Evolutionary conservation across 192 early-diverging fungal genomes (phyloP).

Genomic region (Bifiguratus adelaidae): DNA sequence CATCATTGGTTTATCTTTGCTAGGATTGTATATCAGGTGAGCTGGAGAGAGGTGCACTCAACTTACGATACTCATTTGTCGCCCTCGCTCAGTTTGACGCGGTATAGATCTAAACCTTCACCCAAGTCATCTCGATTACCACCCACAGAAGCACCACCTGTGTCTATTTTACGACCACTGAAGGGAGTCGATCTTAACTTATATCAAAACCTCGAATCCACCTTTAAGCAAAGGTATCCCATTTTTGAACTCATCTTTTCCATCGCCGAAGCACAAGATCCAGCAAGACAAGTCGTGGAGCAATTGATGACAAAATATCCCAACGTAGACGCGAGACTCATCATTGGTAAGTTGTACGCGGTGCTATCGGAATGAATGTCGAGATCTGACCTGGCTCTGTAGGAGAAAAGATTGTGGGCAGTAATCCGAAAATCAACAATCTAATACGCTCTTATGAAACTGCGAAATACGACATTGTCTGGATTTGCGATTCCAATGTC

Average conservation of each 20-base stretch:
- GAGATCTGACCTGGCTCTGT: background rate
- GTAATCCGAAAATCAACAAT: slow-evolving; percentile 97
- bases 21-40: too few relatives aligned
- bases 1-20: too few relatives aligned
- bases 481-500: slow-evolving; percentile 94
- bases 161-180: slow-evolving; percentile 88
- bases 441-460: slow-evolving; percentile 71
- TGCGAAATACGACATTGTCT: slow-evolving; percentile 79
- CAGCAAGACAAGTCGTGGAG: slow-evolving; percentile 63
- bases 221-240: slow-evolving; percentile 85
- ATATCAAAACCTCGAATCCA: slow-evolving; percentile 69
- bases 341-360: slow-evolving; percentile 50
- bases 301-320: slow-evolving; percentile 64
- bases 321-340: slow-evolving; percentile 58
- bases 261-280: slow-evolving; percentile 72
- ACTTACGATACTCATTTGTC: too few relatives aligned
- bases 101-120: slow-evolving; percentile 14
- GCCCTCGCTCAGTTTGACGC: slow-evolving; percentile 5
- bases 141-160: slow-evolving; percentile 46
- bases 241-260: slow-evolving; percentile 83
- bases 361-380: background rate
- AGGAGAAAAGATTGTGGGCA: slow-evolving; percentile 65
- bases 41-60: too few relatives aligned
- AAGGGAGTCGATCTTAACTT: slow-evolving; percentile 88
- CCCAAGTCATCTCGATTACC: slow-evolving; percentile 26